phyloP scores from a whole-genome alignment of 768 basidiomycete species.

The Imleria badia region DNA sequence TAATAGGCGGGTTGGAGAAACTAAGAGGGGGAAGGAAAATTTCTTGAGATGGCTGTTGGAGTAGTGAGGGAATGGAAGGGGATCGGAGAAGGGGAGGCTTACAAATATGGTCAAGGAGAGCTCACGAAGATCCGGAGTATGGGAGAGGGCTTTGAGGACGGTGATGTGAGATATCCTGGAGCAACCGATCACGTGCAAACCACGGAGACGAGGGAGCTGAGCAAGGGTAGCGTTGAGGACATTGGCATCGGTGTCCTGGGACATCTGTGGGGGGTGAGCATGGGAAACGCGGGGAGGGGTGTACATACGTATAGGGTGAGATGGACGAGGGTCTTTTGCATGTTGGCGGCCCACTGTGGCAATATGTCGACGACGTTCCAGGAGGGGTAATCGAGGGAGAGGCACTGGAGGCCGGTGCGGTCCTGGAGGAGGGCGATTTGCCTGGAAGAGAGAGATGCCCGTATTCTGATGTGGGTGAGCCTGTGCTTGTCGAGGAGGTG shows the following conservation, averaged over 20 bases:
- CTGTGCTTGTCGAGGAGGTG: slow-evolving; percentile 44
- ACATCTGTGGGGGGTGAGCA: slow-evolving; percentile 41
- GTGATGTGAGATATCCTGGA: slow-evolving; percentile 51
- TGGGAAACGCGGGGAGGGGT: background rate
- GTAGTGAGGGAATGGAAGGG: background rate
- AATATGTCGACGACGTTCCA: slow-evolving; percentile 61
- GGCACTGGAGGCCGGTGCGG: slow-evolving; percentile 39
- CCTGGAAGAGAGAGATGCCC: slow-evolving; percentile 50
- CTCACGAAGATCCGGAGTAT: slow-evolving; percentile 57
- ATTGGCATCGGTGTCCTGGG: slow-evolving; percentile 50
- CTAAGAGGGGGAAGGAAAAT: slow-evolving; percentile 3
- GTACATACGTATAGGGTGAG: slow-evolving; percentile 61
- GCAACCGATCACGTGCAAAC: slow-evolving; percentile 64
- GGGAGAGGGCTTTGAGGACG: slow-evolving; percentile 42
- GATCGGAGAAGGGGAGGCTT: slow-evolving; percentile 17
- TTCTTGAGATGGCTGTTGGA: slow-evolving; percentile 15
- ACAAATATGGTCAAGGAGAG: slow-evolving; percentile 64
- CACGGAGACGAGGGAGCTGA: slow-evolving; percentile 52
- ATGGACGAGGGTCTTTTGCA: slow-evolving; percentile 46
- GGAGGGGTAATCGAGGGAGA: slow-evolving; percentile 59
- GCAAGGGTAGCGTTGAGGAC: slow-evolving; percentile 48
- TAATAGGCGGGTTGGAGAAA: slow-evolving; percentile 40
- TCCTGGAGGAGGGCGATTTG: slow-evolving; percentile 47
- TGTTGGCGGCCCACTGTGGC: slow-evolving; percentile 51
- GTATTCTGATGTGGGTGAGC: slow-evolving; percentile 48